These are phyloP conservation scores for Fusarium nurragi DNA, from an alignment of 2,329 filamentous ascomycete species.

Conservation along the genomic window DNA sequence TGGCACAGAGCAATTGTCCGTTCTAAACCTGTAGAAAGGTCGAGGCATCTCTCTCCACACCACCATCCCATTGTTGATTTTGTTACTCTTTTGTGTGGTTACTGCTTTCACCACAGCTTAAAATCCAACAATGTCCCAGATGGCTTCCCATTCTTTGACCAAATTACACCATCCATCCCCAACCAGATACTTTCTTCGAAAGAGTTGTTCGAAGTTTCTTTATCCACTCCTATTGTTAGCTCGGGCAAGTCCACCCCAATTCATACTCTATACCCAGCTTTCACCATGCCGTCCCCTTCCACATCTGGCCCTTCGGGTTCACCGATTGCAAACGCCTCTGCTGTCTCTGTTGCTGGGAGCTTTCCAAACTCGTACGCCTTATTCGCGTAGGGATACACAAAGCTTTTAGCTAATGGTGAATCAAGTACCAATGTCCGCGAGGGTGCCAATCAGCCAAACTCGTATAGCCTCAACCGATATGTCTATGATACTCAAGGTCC, in stretches of 20 bases:
- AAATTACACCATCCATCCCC: no score
- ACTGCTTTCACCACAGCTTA: background rate
- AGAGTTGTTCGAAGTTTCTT: no score
- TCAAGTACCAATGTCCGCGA: background rate
- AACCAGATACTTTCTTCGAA: no score
- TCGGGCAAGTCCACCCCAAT: background rate
- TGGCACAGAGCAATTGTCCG: background rate
- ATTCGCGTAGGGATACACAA: background rate
- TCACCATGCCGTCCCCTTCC: background rate
- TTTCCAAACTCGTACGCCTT: background rate
- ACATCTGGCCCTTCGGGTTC: background rate
- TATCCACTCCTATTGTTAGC: no score
- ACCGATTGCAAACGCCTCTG: background rate
- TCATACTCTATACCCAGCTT: background rate
- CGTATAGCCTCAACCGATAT: background rate
- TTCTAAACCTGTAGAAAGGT: background rate
- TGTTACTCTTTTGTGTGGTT: background rate
- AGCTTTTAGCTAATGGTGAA: background rate
- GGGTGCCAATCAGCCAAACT: background rate
- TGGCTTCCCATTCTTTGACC: background rate
- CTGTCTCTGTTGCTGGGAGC: background rate
- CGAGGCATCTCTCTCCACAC: slow-evolving; percentile 2
- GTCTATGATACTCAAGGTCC: background rate
- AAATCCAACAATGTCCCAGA: no score
- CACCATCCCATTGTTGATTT: background rate